Evolutionary conservation across 345 rosid species (phyloP).

Genomic region (Reutealis trisperma): DNA sequence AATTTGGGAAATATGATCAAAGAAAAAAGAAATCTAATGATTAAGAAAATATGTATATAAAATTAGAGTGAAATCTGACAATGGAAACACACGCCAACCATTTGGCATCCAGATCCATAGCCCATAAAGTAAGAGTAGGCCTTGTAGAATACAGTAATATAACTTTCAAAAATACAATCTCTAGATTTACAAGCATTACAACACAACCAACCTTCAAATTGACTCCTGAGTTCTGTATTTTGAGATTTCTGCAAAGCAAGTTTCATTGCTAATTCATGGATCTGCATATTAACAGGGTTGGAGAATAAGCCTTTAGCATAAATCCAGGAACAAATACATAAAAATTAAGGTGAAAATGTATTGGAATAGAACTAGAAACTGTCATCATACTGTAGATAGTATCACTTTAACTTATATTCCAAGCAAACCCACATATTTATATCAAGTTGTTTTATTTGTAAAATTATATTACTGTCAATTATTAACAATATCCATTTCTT

Average conservation of each 20-base stretch:
- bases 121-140: background rate
- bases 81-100: background rate
- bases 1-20: background rate
- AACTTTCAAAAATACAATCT: background rate
- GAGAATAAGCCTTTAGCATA: background rate
- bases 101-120: background rate
- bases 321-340: background rate
- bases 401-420: background rate
- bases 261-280: slow-evolving; percentile 82
- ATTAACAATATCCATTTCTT: background rate
- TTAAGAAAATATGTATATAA: background rate
- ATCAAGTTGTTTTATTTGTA: background rate
- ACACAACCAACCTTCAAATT: slow-evolving; percentile 70
- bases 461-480: background rate
- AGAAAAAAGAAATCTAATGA: background rate
- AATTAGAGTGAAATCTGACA: background rate
- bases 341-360: background rate
- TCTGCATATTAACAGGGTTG: slow-evolving; percentile 45
- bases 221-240: slow-evolving; percentile 78
- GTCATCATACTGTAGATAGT: background rate
- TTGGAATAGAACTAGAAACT: background rate
- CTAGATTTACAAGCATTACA: background rate
- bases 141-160: background rate
- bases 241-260: slow-evolving; percentile 86
- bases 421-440: slow-evolving; percentile 1